Evolutionary conservation across 352 stramenopile genomes (phyloP), one percentile per base, ranked within the genome.

Genomic region (Pythium dissotocum): DNA sequence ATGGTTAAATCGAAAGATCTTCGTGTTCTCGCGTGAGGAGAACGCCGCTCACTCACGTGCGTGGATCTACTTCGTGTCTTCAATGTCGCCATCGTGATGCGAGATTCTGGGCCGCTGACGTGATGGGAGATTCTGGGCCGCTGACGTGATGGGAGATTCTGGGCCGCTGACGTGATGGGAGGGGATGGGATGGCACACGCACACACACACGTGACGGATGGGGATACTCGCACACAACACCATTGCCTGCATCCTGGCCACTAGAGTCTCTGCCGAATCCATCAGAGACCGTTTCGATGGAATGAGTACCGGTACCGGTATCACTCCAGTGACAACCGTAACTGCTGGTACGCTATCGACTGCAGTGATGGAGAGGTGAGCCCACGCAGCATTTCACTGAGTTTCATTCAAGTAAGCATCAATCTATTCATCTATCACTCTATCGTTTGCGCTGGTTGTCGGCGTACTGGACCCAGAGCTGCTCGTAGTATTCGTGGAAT

Each of bases 391-490:
- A 24, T 24, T 24, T 24, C 21, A 38, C 13, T 57, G 51, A 5
- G 21, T 38, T 38, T 38, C 7, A 42, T 14, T 42, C 36, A 58
- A 44, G 28, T 12, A 6, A 24, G 21, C 21, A 24, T 24, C 21
- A 24, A 24, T 24, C 14, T 10, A 14, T 18, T n/a, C 18, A 44
- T 30, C 2, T 16, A 42, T 28, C 40, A 51, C 16, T 61, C 42
- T 67, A 63, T 35, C 49, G n/a, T n/a, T 49, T 42, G 24, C 61
- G 49, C 58, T 73, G 53, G 60, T 72, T 73, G 55, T 51, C 55
- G 6, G 82, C 69, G 73, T 84, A 89, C 42, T 83, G 73, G 35
- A 63, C 40, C 83, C 80, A 91, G n/a, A 91, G 76, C 48, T 87
- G 71, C 42, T 82, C 70, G 46, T 85, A 91, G 44, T 91, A 75